Base-by-base conservation (phyloP, 2,329 filamentous ascomycete species). In the Ophiostoma tasmaniense region DNA sequence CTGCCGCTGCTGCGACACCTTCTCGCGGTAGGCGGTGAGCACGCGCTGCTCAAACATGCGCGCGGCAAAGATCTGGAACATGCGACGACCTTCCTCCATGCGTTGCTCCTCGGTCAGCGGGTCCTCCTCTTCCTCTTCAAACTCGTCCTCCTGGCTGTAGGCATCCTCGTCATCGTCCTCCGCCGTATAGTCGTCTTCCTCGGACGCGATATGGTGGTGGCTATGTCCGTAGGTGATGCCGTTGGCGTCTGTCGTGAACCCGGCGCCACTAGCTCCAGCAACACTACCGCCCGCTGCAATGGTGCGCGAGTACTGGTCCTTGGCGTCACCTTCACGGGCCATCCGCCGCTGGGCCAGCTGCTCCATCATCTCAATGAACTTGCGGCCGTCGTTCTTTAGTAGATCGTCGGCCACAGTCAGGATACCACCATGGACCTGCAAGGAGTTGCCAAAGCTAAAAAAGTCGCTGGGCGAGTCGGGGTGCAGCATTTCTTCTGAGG, bases 331-430 rank as follows among this genome's bases (percentile, higher is more conserved):
- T 81, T 98, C 94, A 74, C 95, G 90, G 76, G 93, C 92, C 94
- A 99, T 97, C 75, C 95, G 88, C 75, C 94, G 91, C 81, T 99
- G 95, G 50, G 95, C 95, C 75, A 99, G 86, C 81, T 98, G 94
- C 79, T 99, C 95, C 95, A 99, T 99, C 95, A 99, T 99, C 79
- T 99, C 95, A 80, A 99, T 99, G 81, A 99, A 99, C 77, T 97
- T 96, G 80, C 96, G 97, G 76, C 95, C 95, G 79, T 99, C 95
- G 80, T 99, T 99, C 80, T 98, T 98, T 72, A 99, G 86, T 73
- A 99, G 85, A 81, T 99, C 95, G 83, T 99, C 95, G 78, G 95
- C 95, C 76, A 99, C 95, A 73, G 95, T 99, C 78, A 99, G 88
- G 80, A 99, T 97, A 77, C 95, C 96, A 83, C 95, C 87, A 81